phyloP scores from a whole-genome alignment of 805 yeast species.

The Zygoascus ofunaensis region DNA sequence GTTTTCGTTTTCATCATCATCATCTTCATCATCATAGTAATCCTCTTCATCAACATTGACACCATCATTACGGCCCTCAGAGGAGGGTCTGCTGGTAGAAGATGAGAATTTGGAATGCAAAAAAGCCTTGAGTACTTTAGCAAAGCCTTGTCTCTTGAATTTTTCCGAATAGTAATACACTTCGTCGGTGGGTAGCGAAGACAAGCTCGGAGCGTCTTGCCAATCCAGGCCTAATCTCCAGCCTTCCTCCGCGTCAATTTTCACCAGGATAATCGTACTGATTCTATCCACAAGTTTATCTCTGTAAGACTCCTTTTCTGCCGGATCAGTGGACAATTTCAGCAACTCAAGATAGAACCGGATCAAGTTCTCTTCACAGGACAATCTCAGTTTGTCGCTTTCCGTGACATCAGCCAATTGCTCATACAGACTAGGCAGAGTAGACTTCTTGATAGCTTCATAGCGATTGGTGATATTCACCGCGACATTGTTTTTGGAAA shows the following conservation, averaged over 20 bases:
- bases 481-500: constrained; percentile 20
- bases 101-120: constrained; percentile 61
- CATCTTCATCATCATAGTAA: constrained; percentile 21
- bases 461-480: constrained; percentile 20
- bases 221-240: constrained; percentile 74
- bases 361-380: constrained; percentile 51
- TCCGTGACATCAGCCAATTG: constrained; percentile 48
- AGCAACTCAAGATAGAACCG: constrained; percentile 48
- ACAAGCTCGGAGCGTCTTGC: constrained; percentile 47
- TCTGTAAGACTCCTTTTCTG: constrained; percentile 24
- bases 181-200: constrained; percentile 39
- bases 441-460: constrained; percentile 42
- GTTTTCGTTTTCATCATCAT: constrained; percentile 19
- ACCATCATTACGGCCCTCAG: constrained; percentile 16
- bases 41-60: constrained; percentile 7
- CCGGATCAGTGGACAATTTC: constrained; percentile 38
- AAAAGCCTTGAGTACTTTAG: constrained; percentile 53
- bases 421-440: constrained; percentile 45
- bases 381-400: constrained; percentile 52
- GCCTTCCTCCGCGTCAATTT: constrained; percentile 49
- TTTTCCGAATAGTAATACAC: constrained; percentile 44
- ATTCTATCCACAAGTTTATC: constrained; percentile 45
- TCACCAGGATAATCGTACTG: constrained; percentile 64
- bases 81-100: constrained; percentile 28
- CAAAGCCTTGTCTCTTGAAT: constrained; percentile 55